Conservation (phyloP, 352 stramenopile genomes). For the Globisporangium emineosum region DNA sequence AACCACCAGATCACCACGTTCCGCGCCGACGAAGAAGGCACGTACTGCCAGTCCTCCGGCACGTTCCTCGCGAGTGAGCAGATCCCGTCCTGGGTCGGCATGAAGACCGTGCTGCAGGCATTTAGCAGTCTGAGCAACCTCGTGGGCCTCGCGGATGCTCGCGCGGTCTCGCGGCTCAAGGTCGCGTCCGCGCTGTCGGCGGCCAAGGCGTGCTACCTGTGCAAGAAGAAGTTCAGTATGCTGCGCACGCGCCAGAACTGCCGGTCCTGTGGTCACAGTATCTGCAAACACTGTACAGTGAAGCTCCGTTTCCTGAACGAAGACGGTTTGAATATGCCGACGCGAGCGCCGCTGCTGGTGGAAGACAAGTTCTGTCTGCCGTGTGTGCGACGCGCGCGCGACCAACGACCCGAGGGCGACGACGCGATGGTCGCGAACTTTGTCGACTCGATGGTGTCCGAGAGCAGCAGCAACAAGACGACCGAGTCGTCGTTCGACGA, state of each 20-base stretch:
- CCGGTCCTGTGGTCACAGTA: slow-evolving; percentile 16
- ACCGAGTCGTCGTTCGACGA: slow-evolving; percentile 10
- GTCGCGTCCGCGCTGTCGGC: neutral
- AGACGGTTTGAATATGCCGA: neutral
- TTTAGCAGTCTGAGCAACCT: slow-evolving; percentile 13
- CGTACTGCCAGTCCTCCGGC: slow-evolving; percentile 7
- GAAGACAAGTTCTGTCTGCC: slow-evolving; percentile 18
- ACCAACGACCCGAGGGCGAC: slow-evolving; percentile 10
- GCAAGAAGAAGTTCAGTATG: slow-evolving; percentile 27
- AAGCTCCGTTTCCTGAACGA: slow-evolving; percentile 17
- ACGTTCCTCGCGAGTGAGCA: slow-evolving; percentile 6
- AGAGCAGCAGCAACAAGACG: slow-evolving; percentile 10
- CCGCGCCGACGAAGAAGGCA: slow-evolving; percentile 11
- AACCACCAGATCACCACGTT: slow-evolving; percentile 11
- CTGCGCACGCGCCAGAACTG: slow-evolving; percentile 18
- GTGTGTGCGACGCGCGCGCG: slow-evolving; percentile 14
- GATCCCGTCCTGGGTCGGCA: slow-evolving; percentile 15
- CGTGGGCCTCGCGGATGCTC: slow-evolving; percentile 12
- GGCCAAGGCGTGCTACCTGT: slow-evolving; percentile 24
- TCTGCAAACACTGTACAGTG: slow-evolving; percentile 16
- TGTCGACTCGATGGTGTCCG: slow-evolving; percentile 16
- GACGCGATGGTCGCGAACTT: slow-evolving; percentile 4
- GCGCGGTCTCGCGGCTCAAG: slow-evolving; percentile 4
- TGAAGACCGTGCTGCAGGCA: slow-evolving; percentile 12
- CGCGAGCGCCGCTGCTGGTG: neutral